Percentiles rank a stretch among this genome's conserved stretches.
phyloP scores from a whole-genome alignment of 257 asterid genomes.

The Nicotiana knightiana region DNA sequence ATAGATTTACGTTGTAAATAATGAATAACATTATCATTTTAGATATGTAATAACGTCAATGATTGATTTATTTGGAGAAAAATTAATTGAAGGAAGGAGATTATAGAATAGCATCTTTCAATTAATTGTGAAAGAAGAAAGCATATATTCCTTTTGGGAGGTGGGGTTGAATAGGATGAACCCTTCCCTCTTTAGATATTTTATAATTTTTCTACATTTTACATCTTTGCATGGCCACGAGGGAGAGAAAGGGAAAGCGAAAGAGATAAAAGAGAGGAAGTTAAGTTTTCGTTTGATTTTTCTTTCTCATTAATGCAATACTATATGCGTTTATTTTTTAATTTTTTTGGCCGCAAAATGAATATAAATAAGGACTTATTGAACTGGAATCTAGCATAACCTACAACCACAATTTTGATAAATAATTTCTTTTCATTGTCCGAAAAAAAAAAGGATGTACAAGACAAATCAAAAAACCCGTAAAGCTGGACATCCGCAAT shows the following conservation, averaged over 20 bases:
- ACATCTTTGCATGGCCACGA: not conserved
- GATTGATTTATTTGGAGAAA: not conserved
- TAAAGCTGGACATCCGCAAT: no score
- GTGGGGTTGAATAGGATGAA: conserved; percentile 11
- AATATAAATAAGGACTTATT: no score
- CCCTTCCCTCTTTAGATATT: conserved; percentile 15
- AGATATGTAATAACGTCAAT: not conserved
- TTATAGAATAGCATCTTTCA: conserved; percentile 26
- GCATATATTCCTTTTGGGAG: conserved; percentile 30
- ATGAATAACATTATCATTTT: not conserved
- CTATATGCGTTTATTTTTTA: no score
- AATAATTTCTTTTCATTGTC: no score
- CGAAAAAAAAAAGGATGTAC: no score
- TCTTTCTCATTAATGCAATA: not conserved
- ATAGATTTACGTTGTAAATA: not conserved
- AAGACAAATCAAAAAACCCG: no score
- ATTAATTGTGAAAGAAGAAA: conserved; percentile 43
- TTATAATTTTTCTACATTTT: conserved; percentile 9
- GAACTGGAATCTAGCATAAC: no score
- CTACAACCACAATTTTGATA: no score
- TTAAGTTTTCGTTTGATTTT: not conserved
- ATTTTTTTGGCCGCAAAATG: no score
- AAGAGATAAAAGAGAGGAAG: not conserved
- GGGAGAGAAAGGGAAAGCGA: not conserved
- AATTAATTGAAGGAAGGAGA: not conserved